phyloP scores from a whole-genome alignment of 176 grass and related monocot genomes.

The maize (Zea mays) region DNA sequence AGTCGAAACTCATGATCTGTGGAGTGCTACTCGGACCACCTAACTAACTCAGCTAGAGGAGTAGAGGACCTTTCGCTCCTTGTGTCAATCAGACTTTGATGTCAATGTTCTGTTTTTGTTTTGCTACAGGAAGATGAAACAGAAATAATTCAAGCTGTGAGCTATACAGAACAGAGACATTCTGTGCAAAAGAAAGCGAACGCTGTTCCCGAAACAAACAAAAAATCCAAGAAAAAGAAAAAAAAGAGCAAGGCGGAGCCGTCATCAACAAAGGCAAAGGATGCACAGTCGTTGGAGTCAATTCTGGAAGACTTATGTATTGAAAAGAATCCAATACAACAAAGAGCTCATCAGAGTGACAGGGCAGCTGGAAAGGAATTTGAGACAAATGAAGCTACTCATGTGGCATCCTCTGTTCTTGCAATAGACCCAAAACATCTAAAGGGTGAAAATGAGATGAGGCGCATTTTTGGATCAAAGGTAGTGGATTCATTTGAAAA shows the following conservation, averaged over 20 bases:
- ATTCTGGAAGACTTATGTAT: slow-evolving; percentile 88
- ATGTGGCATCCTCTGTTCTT: slow-evolving; percentile 51
- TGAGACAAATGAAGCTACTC: slow-evolving; percentile 32
- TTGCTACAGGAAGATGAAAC: slow-evolving; percentile 72
- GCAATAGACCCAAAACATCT: slow-evolving; percentile 78
- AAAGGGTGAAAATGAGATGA: slow-evolving; percentile 93
- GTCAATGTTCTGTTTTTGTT: slow-evolving; percentile 16
- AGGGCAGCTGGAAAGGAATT: slow-evolving; percentile 52
- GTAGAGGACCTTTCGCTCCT: too few species aligned
- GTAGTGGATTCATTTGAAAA: slow-evolving; percentile 96
- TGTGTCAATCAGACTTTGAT: background rate
- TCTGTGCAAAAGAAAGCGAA: slow-evolving; percentile 36
- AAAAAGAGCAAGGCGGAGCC: slow-evolving; percentile 70
- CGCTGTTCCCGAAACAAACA: slow-evolving; percentile 49
- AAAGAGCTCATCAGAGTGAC: slow-evolving; percentile 39
- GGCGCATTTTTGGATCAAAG: slow-evolving; percentile 97
- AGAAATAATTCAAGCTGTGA: slow-evolving; percentile 40
- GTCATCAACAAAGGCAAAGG: slow-evolving; percentile 33
- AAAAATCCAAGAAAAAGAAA: slow-evolving; percentile 98
- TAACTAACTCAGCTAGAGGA: too few species aligned
- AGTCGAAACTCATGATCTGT: too few species aligned
- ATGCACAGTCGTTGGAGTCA: slow-evolving; percentile 62
- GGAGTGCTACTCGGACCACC: too few species aligned
- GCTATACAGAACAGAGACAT: slow-evolving; percentile 44
- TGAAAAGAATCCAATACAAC: slow-evolving; percentile 43